Evolutionary conservation across 495 filamentous ascomycete species (phyloP).

Genomic region (Saxophila tyrrhenica): DNA sequence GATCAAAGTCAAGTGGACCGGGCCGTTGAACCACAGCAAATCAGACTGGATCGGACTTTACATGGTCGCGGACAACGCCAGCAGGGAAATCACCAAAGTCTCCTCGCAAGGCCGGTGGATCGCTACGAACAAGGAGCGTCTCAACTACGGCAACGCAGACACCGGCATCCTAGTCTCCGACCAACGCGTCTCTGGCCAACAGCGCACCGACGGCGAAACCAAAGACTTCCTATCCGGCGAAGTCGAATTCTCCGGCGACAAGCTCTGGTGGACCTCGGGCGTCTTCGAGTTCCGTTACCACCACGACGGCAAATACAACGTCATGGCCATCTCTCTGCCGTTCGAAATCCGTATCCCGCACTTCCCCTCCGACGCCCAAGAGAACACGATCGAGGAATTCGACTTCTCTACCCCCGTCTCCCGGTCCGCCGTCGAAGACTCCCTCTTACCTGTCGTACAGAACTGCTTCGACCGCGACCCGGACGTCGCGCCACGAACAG

Average conservation of each 20-base stretch:
- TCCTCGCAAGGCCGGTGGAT: constrained; percentile 86
- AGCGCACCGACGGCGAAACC: constrained; percentile 37
- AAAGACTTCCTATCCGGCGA: constrained; percentile 56
- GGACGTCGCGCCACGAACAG: constrained; percentile 73
- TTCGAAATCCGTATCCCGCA: constrained; percentile 78
- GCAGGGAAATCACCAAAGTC: constrained; percentile 68
- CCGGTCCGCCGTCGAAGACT: constrained; percentile 49
- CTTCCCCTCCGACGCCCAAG: constrained; percentile 61
- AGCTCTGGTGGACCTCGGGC: constrained; percentile 92
- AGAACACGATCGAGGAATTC: constrained; percentile 32
- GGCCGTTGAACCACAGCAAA: constrained; percentile 80
- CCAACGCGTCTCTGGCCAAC: constrained; percentile 34
- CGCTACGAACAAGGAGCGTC: constrained; percentile 62
- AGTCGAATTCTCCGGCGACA: constrained; percentile 81
- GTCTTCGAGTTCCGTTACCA: constrained; percentile 96
- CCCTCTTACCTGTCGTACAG: constrained; percentile 67
- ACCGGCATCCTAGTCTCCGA: constrained; percentile 68
- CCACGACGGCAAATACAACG: constrained; percentile 84
- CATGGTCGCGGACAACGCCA: constrained; percentile 83
- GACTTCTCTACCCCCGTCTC: constrained; percentile 6
- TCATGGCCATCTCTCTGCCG: constrained; percentile 89
- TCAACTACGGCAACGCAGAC: constrained; percentile 65
- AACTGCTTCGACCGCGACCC: constrained; percentile 91
- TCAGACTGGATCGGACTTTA: constrained; percentile 95
- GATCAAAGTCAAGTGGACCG: constrained; percentile 84